Conservation (phyloP, 1,284 basidiomycete genomes). For the Dichomitus squalens region DNA sequence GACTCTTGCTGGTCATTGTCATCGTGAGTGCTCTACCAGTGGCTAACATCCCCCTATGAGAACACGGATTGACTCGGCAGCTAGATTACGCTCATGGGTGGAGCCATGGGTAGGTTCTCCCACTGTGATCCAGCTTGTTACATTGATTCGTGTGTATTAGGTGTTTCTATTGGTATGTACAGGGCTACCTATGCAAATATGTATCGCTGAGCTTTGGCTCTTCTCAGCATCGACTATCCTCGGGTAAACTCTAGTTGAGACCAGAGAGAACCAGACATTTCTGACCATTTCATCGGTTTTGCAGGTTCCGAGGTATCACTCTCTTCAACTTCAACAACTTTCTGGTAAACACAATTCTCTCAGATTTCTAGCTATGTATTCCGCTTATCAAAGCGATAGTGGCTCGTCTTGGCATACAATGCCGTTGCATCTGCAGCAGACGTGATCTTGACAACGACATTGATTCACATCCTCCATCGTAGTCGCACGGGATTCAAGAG, state of each 20-base stretch:
- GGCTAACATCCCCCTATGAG: background rate
- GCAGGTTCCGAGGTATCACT: background rate
- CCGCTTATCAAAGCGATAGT: background rate
- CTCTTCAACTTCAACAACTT: background rate
- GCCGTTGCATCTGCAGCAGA: background rate
- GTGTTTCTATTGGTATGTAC: background rate
- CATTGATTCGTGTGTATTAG: background rate
- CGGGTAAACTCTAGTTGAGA: background rate
- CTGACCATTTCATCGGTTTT: background rate
- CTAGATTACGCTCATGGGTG: background rate
- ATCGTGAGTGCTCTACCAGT: background rate
- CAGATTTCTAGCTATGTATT: background rate
- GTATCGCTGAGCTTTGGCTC: background rate
- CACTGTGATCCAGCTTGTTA: too few species aligned
- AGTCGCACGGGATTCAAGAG: constrained; percentile 4
- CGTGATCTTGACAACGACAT: background rate
- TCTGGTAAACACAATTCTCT: background rate
- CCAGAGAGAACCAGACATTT: background rate
- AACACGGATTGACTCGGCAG: too few species aligned
- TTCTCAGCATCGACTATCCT: background rate
- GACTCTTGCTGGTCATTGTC: background rate
- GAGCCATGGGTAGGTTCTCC: background rate
- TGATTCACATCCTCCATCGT: background rate
- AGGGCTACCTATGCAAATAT: too few species aligned
- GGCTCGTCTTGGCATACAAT: background rate